Evolutionary conservation across 169 alveolate species (phyloP).

Genomic region (Blepharisma undulans): DNA sequence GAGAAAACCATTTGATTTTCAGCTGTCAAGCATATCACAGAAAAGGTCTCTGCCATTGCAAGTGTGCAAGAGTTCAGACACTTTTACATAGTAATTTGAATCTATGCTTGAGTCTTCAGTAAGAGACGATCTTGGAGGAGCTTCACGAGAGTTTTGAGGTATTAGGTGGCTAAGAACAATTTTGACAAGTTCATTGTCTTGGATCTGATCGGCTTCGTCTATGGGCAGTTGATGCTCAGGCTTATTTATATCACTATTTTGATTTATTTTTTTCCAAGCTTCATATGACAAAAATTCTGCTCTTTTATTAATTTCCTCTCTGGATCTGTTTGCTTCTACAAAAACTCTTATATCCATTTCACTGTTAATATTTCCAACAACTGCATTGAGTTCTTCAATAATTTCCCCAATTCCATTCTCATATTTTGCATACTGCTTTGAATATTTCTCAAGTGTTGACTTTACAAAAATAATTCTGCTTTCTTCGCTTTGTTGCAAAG

Average conservation of each 20-base stretch:
- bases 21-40: slow-evolving; percentile 8
- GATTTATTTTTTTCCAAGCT: not conserved
- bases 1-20: not conserved
- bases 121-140: not conserved
- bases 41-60: slow-evolving; percentile 2
- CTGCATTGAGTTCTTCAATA: not conserved
- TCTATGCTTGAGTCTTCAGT: not conserved
- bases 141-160: not conserved
- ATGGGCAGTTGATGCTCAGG: not conserved
- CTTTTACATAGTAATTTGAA: not conserved
- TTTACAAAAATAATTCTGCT: slow-evolving; percentile 5
- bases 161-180: not conserved
- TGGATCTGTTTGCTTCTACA: not conserved
- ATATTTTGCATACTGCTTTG: not conserved
- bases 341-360: slow-evolving; percentile 17
- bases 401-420: not conserved
- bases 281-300: not conserved
- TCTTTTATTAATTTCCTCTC: not conserved
- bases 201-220: not conserved
- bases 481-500: slow-evolving; percentile 24
- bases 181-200: not conserved
- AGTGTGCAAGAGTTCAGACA: slow-evolving; percentile 11
- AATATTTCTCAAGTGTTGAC: not conserved
- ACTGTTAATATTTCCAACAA: not conserved
- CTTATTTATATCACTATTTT: no score